Conservation (phyloP, 805 yeast species). For the Suhomyces vadensis region DNA sequence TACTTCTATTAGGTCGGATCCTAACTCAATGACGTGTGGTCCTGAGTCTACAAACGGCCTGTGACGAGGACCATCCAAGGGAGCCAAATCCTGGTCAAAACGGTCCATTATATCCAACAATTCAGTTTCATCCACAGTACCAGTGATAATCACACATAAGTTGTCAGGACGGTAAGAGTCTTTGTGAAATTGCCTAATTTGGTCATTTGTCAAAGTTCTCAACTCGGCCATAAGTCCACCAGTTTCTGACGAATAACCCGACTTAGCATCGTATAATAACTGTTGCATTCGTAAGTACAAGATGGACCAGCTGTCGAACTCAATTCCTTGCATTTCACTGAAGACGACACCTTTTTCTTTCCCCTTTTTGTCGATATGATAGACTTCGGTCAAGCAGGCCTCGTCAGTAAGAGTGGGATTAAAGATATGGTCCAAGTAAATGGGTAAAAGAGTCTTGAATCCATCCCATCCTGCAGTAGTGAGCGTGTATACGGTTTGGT, state of each 20-base stretch:
- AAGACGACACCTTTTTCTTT: slow-evolving; percentile 96
- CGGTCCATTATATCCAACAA: slow-evolving; percentile 57
- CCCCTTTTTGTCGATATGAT: slow-evolving; percentile 88
- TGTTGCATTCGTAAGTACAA: slow-evolving; percentile 61
- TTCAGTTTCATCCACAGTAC: slow-evolving; percentile 77
- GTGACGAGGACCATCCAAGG: slow-evolving; percentile 30
- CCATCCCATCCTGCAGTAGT: slow-evolving; percentile 97
- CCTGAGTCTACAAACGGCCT: slow-evolving; percentile 82
- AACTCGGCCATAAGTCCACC: slow-evolving; percentile 86
- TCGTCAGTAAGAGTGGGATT: slow-evolving; percentile 85
- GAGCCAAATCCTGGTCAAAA: slow-evolving; percentile 61
- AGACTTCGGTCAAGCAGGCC: slow-evolving; percentile 92
- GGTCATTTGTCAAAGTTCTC: slow-evolving; percentile 68
- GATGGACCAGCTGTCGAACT: slow-evolving; percentile 71
- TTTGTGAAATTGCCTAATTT: slow-evolving; percentile 74
- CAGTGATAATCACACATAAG: slow-evolving; percentile 79
- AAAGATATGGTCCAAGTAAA: slow-evolving; percentile 84
- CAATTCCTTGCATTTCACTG: slow-evolving; percentile 95
- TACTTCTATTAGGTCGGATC: slow-evolving; percentile 42
- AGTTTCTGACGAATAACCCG: slow-evolving; percentile 91
- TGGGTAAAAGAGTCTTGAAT: slow-evolving; percentile 77
- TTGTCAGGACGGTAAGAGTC: slow-evolving; percentile 79
- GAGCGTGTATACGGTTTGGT: slow-evolving; percentile 90
- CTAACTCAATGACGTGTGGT: slow-evolving; percentile 42
- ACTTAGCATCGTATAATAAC: slow-evolving; percentile 50